Evolutionary conservation across 495 filamentous ascomycete genomes (phyloP).

Genomic region (Annulohypoxylon stygium): DNA sequence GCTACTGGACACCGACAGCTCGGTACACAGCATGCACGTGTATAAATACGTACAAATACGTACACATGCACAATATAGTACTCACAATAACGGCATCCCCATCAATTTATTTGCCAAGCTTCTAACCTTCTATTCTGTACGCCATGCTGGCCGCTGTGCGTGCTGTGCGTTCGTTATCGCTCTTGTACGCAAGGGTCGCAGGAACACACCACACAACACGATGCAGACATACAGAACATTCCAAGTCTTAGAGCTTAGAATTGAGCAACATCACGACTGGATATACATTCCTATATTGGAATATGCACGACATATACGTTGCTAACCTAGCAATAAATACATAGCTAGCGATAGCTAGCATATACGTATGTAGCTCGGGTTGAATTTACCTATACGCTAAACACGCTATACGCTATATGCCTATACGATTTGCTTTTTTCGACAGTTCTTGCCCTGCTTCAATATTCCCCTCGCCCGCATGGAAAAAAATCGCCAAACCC

Average conservation of each 20-base stretch:
- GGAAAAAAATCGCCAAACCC: not conserved
- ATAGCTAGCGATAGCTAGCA: too few species aligned
- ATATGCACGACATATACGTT: not conserved
- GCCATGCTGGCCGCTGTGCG: not conserved
- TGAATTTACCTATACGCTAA: not conserved
- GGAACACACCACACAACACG: not conserved
- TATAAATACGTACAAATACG: not conserved
- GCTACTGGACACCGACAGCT: slow-evolving; percentile 18
- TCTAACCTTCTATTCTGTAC: not conserved
- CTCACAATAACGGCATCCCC: not conserved
- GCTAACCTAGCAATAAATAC: not conserved
- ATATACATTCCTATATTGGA: slow-evolving; percentile 14
- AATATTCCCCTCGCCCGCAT: slow-evolving; percentile 11
- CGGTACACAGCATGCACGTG: slow-evolving; percentile 18
- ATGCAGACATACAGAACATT: slow-evolving; percentile 1
- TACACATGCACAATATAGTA: not conserved
- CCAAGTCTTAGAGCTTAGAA: not conserved
- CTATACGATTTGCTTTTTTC: not conserved
- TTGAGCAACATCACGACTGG: not conserved
- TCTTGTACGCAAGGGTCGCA: slow-evolving; percentile 24
- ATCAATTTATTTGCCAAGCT: slow-evolving; percentile 18
- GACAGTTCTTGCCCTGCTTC: not conserved
- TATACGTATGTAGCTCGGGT: not conserved
- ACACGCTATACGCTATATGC: too few species aligned
- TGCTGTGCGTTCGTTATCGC: not conserved